phyloP scores from a whole-genome alignment of 306 rosid species.

The Gastrolobium villosum region DNA sequence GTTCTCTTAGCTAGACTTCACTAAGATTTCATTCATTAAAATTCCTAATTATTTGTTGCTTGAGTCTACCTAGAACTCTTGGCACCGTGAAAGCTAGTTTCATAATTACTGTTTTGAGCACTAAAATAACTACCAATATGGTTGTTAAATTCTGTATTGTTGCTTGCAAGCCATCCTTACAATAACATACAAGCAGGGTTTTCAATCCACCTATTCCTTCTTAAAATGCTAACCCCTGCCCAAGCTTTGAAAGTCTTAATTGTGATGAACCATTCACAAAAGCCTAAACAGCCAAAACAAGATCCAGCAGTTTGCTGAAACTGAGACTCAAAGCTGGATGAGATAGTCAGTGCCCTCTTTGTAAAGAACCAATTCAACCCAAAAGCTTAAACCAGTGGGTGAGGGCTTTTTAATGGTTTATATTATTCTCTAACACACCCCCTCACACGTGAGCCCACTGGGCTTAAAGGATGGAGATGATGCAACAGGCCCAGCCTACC shows the following conservation, averaged over 20 bases:
- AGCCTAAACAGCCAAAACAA: background rate
- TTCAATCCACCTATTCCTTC: constrained; percentile 1
- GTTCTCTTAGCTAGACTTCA: background rate
- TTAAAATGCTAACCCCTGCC: no score
- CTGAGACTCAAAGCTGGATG: background rate
- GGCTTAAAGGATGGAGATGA: no score
- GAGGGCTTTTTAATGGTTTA: no score
- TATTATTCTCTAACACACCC: no score
- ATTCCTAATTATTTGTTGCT: background rate
- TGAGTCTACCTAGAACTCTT: background rate
- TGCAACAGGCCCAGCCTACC: no score
- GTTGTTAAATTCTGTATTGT: background rate
- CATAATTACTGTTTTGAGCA: constrained; percentile 6
- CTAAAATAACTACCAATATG: background rate
- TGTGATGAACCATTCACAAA: no score
- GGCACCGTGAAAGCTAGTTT: background rate
- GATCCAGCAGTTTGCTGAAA: background rate
- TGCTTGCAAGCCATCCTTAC: background rate
- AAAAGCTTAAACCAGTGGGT: no score
- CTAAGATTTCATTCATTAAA: constrained; percentile 10
- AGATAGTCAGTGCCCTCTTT: background rate
- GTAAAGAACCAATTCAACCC: no score
- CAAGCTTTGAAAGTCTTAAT: no score
- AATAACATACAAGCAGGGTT: background rate
- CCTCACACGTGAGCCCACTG: no score